Evolutionary conservation across 441 rosid species (phyloP), one percentile per base, ranked within the genome.

Genomic region (Euphorbia schlechtendalii): DNA sequence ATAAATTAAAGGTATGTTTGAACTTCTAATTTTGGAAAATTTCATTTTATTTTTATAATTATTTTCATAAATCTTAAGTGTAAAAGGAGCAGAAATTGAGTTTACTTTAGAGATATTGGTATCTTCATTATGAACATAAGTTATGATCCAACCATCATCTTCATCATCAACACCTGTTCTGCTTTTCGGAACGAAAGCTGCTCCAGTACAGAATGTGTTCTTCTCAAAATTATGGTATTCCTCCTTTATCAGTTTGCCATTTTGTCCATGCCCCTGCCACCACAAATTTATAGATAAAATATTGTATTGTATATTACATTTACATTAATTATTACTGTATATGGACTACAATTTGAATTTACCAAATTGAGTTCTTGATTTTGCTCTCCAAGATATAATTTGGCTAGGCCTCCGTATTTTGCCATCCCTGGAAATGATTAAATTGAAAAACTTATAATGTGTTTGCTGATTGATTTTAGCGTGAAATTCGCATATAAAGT

Each of bases 121-220:
- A 24, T 71, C 72, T 75, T 85, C 86, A 27, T 76, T 65, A 59
- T 77, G 88, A 20, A 75, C 80, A 53, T 76, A 83, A 46, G 82
- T 73, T 62, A 81, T 63, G 25, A 81, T 55, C 84, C 82, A 85
- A 18, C 84, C 86, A 68, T 83, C 82, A 18, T 81, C 86, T 74
- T 83, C 86, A 38, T 73, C 80, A 7, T 17, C 14, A 40, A n/a
- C n/a, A n/a, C 73, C 67, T 0, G 69, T 7, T 40, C 45, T 72
- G 43, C 20, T 43, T 59, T 71, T 80, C 20, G 82, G 69, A 14
- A 78, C 81, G 59, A 83, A 80, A 4, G 81, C 73, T 25, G 81
- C 66, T 28, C 84, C 87, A 8, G 72, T 69, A 71, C 81, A 78
- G 53, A 77, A 81, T 22, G 36, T 70, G 65, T 73, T 80, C 32